Conservation (phyloP, 2,329 filamentous ascomycete genomes). For the Fusarium duplospermum region DNA sequence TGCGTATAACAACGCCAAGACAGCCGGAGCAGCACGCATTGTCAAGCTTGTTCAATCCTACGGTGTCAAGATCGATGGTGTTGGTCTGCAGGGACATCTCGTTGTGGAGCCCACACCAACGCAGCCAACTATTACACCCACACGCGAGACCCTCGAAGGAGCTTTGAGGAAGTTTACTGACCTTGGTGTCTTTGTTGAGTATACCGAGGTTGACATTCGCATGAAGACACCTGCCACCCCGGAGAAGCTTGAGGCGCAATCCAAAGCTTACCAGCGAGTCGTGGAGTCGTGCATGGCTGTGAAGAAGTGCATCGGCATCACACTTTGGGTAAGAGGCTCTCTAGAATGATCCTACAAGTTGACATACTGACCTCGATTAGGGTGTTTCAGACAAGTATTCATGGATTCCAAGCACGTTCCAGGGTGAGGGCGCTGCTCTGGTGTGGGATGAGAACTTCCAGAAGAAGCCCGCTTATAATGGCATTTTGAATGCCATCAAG, state of each 20-base stretch:
- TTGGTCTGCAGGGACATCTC: slow-evolving; percentile 64
- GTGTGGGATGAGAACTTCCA: slow-evolving; percentile 26
- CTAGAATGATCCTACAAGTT: no score
- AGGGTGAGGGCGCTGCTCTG: slow-evolving; percentile 36
- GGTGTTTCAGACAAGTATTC: slow-evolving; percentile 42
- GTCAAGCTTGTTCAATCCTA: slow-evolving; percentile 48
- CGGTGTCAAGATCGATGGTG: slow-evolving; percentile 61
- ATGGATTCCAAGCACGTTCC: slow-evolving; percentile 40
- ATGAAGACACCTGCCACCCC: slow-evolving; percentile 53
- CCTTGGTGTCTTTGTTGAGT: slow-evolving; percentile 60
- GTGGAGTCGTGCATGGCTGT: slow-evolving; percentile 43
- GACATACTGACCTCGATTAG: slow-evolving; percentile 21
- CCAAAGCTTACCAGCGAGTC: slow-evolving; percentile 51
- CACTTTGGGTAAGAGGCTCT: slow-evolving; percentile 40
- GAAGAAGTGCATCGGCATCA: slow-evolving; percentile 44
- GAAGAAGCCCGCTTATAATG: slow-evolving; percentile 21
- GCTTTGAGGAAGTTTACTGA: slow-evolving; percentile 56
- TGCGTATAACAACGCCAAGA: slow-evolving; percentile 53
- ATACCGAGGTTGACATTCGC: slow-evolving; percentile 66
- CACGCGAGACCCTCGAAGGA: slow-evolving; percentile 39
- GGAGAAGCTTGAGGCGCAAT: slow-evolving; percentile 54
- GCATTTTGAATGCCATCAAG: slow-evolving; percentile 8
- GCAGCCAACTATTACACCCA: slow-evolving; percentile 50
- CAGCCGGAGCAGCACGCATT: slow-evolving; percentile 47
- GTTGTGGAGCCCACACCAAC: slow-evolving; percentile 52